Evolutionary conservation across 2,329 filamentous ascomycete genomes (phyloP), one percentile per base, ranked within the genome.

Genomic region (Nigrospora sphaerica): DNA sequence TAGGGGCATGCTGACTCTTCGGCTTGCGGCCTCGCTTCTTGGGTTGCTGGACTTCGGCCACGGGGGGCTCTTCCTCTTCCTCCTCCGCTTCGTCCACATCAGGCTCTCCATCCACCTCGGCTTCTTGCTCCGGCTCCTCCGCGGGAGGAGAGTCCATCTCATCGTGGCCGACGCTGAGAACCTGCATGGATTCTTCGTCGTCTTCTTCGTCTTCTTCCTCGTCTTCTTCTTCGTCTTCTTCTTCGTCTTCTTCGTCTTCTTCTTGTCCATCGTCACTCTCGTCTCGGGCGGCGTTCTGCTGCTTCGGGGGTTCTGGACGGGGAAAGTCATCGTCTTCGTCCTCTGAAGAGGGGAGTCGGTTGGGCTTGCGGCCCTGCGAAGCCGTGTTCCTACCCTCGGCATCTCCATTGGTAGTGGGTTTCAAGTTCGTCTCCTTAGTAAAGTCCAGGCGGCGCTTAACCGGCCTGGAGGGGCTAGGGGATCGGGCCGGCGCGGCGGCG

Each of bases 361-460:
- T 58, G 3, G 50, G 50, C 31, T 52, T 54, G 47, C 48, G 56
- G 12, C 52, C 60, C 39, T 42, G 47, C 34, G 47, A 53, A 41
- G 50, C 57, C 6, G 52, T 42, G 38, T 56, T 55, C 32, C 62
- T 62, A 7, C 54, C 50, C 45, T 56, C 63, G 23, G 52, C 36
- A 34, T 54, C 34, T 14, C 56, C 49, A 42, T 58, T 60, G 31
- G 44, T 19, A 12, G 49, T 18, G 19, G 53, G 49, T 44, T 49
- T 55, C 32, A 54, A 43, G 32, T 54, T 56, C 38, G 52, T 5
- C 46, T 52, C 41, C 55, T 52, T 54, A 45, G 57, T 58, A 48
- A 82, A 83, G 56, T 83, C 70, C 10, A 85, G 65, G 36, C 67
- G 70, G 45, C 80, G 72, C 47, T 72, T 78, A 13, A 81, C 73